These are phyloP conservation scores for Wakefieldia striispora DNA, from an alignment of 768 basidiomycete genomes.

Conservation along the genomic window DNA sequence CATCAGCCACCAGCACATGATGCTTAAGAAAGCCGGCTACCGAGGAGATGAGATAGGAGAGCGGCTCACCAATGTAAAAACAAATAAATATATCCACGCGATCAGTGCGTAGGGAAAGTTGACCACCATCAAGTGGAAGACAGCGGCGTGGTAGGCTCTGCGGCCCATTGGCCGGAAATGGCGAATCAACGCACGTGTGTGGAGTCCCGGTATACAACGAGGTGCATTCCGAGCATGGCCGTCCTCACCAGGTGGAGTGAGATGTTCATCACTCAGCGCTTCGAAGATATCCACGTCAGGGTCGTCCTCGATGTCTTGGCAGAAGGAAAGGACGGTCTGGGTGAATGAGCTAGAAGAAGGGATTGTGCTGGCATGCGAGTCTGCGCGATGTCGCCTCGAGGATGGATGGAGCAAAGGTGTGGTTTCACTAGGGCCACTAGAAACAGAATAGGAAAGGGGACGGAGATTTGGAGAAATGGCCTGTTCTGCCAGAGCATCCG, in stretches of 20 bases:
- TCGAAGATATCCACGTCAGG: conserved; percentile 36
- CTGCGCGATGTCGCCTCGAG: conserved; percentile 46
- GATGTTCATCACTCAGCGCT: conserved; percentile 19
- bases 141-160: conserved; percentile 58
- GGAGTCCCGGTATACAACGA: background rate
- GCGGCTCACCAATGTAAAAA: conserved; percentile 72
- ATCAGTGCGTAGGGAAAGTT: conserved; percentile 78
- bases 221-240: background rate
- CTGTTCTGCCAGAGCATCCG: conserved; percentile 36
- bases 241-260: conserved; percentile 12
- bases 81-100: conserved; percentile 80
- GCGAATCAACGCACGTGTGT: conserved; percentile 39
- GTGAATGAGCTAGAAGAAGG: conserved; percentile 51
- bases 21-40: conserved; percentile 2
- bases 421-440: conserved; percentile 40
- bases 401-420: conserved; percentile 46
- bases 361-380: conserved; percentile 56
- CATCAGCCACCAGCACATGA: conserved; percentile 18
- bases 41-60: background rate
- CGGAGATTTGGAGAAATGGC: conserved; percentile 11
- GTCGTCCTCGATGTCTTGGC: conserved; percentile 50
- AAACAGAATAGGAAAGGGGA: conserved; percentile 22
- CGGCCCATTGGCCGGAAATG: conserved; percentile 66
- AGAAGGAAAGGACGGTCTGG: conserved; percentile 70
- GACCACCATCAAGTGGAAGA: conserved; percentile 67